Conservation (phyloP, 352 stramenopile genomes). For the Pythium brassicae region DNA sequence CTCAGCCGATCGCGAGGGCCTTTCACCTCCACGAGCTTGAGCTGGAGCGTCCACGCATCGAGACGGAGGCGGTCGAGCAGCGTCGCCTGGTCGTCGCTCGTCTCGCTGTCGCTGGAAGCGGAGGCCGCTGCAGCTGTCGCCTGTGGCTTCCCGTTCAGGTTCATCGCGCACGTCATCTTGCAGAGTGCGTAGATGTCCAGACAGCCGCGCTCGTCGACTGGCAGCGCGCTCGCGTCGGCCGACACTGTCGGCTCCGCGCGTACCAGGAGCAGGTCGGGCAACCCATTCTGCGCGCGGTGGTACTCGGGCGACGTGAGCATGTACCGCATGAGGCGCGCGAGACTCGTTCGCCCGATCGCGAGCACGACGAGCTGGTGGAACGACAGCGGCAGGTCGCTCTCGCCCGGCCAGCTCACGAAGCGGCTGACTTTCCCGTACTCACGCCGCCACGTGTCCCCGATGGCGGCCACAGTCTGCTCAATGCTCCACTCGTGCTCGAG, state of each 20-base stretch:
- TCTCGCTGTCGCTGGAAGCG: neutral
- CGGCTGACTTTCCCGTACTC: constrained; percentile 53
- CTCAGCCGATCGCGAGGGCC: constrained; percentile 78
- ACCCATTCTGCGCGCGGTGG: constrained; percentile 64
- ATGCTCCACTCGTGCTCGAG: constrained; percentile 37
- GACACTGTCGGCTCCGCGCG: constrained; percentile 13
- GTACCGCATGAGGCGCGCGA: constrained; percentile 47
- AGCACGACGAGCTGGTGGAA: constrained; percentile 50
- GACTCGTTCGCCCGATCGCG: constrained; percentile 34
- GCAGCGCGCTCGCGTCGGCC: neutral
- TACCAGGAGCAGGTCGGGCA: constrained; percentile 68
- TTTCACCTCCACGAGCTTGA: constrained; percentile 87
- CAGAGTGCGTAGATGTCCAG: constrained; percentile 49
- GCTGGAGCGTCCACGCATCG: constrained; percentile 12
- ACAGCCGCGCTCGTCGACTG: constrained; percentile 32
- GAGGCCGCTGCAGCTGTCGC: neutral
- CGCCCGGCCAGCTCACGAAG: constrained; percentile 57
- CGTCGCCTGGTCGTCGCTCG: neutral
- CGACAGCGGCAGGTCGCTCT: constrained; percentile 23
- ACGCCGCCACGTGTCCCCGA: constrained; percentile 30
- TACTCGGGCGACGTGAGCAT: constrained; percentile 70
- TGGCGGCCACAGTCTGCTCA: constrained; percentile 32
- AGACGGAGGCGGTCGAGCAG: constrained; percentile 13
- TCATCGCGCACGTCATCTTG: constrained; percentile 46
- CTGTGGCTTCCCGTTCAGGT: constrained; percentile 19